Base-by-base conservation (phyloP, 2,329 filamentous ascomycete species). In the Ophiostoma tasmaniense region DNA sequence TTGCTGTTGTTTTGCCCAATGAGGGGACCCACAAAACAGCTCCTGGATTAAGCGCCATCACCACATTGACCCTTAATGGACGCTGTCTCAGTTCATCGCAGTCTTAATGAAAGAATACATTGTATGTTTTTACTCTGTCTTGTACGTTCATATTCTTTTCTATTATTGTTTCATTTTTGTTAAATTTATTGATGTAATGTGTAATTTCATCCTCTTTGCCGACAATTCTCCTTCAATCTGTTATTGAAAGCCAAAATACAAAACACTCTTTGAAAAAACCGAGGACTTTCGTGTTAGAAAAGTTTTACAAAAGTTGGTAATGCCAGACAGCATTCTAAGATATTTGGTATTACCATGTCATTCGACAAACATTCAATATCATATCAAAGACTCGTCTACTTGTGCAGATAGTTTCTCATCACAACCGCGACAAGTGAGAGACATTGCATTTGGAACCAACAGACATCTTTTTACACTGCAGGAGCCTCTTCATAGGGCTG, bases 1-100 rank as follows among this genome's bases (percentile, higher is more conserved):
- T 55, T 25, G 50, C 55, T 61, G 55, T 33, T 61, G 55, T 61
- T 61, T 61, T 61, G 55, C 55, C 55, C 55, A 61, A 25, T 30
- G 25, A 55, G 13, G 10, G 25, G 25, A 30, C 55, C 55, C 55
- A 61, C 55, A 61, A 61, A 61, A 61, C 25, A 33, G 55, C 55
- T 61, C 52, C 55, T 61, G 55, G 55, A 25, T 30, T 61, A 61
- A 55, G 22, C 50, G 50, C 50, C 42, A 45, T n/a, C 42, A 6
- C 17, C 4, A 20, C 39, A 20, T 5, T 17, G 14, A 17, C 37
- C 42, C 4, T 20, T n/a, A 17, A 20, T 45, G 42, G 17, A 45
- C 14, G 42, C 8, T 17, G 42, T 45, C 42, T 45, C 42, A 3
- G 17, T 4, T n/a, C 1, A 20, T 45, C 17, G 42, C 37, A 45